These are phyloP conservation scores for Fusarium anthophilum DNA, from an alignment of 2,329 filamentous ascomycete species.

Conservation along the genomic window DNA sequence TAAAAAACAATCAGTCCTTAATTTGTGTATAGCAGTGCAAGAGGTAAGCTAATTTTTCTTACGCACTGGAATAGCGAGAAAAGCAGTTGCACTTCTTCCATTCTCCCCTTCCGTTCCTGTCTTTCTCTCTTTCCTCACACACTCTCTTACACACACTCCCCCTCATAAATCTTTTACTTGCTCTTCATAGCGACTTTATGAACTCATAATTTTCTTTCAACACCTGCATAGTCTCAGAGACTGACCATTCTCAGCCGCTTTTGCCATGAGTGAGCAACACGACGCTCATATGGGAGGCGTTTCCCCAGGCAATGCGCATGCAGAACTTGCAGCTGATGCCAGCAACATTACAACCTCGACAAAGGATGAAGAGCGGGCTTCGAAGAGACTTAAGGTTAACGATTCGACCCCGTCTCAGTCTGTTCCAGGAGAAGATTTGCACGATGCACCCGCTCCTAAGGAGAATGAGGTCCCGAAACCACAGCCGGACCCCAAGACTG, in stretches of 20 bases:
- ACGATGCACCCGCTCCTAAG: conserved; percentile 26
- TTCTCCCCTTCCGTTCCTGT: not conserved
- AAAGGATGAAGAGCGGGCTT: conserved; percentile 52
- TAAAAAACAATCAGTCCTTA: not conserved
- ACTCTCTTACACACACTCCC: conserved; percentile 3
- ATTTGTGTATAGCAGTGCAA: not conserved
- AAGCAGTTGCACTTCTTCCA: not conserved
- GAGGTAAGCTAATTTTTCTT: not conserved
- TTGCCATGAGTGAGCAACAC: conserved; percentile 42
- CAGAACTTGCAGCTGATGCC: conserved; percentile 25
- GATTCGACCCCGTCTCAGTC: conserved; percentile 31
- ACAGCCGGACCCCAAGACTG: conserved; percentile 14
- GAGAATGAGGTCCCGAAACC: conserved; percentile 16
- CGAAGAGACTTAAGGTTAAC: conserved; percentile 69
- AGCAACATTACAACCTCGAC: conserved; percentile 9
- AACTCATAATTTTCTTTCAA: not conserved
- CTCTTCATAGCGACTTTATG: not conserved
- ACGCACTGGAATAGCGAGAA: not conserved
- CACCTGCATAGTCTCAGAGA: not conserved
- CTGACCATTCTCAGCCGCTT: not conserved
- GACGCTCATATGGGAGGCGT: conserved; percentile 38
- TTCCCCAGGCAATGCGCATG: conserved; percentile 26
- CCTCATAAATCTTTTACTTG: conserved; percentile 3
- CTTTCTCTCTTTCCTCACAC: not conserved
- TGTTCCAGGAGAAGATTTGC: conserved; percentile 31